These are phyloP conservation scores for Kitagawia praeruptora DNA, from an alignment of 129 eudicot species.

Conservation along the genomic window DNA sequence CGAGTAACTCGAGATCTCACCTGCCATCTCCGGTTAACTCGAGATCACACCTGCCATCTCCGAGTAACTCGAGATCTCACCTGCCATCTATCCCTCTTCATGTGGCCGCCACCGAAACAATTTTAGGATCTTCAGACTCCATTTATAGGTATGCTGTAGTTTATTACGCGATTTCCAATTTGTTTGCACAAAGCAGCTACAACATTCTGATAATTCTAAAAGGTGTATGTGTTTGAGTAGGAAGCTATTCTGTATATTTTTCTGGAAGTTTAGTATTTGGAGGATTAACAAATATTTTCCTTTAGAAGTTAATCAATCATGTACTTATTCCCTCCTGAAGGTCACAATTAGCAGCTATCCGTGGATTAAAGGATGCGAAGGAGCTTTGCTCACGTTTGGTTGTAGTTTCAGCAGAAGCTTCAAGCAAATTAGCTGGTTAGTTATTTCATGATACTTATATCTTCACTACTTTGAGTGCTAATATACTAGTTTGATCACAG, in stretches of 20 bases:
- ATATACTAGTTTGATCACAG: not conserved
- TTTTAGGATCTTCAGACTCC: constrained; percentile 22
- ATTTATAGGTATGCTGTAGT: constrained; percentile 31
- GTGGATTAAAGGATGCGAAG: constrained; percentile 46
- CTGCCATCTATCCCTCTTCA: constrained; percentile 9
- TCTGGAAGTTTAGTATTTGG: not conserved
- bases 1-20: constrained; percentile 12
- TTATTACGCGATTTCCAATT: not conserved
- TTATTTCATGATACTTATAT: not conserved
- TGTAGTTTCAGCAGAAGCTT: constrained; percentile 51
- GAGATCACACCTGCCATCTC: not conserved
- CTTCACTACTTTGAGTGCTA: not conserved
- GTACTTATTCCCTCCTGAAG: constrained; percentile 27
- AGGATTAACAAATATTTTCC: not conserved
- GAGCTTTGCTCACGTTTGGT: constrained; percentile 71
- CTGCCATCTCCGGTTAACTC: not conserved
- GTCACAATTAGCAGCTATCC: constrained; percentile 56
- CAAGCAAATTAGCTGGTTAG: constrained; percentile 32
- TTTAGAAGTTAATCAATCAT: constrained; percentile 8
- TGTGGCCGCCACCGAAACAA: constrained; percentile 1
- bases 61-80: constrained; percentile 11
- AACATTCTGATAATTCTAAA: not conserved
- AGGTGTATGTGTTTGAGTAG: not conserved
- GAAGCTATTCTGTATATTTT: not conserved
- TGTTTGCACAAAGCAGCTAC: not conserved